A percentile compares a stretch with the other conserved stretches of the same genome.
phyloP scores from a whole-genome alignment of 805 yeast species.

The Candida broadrunensis region DNA sequence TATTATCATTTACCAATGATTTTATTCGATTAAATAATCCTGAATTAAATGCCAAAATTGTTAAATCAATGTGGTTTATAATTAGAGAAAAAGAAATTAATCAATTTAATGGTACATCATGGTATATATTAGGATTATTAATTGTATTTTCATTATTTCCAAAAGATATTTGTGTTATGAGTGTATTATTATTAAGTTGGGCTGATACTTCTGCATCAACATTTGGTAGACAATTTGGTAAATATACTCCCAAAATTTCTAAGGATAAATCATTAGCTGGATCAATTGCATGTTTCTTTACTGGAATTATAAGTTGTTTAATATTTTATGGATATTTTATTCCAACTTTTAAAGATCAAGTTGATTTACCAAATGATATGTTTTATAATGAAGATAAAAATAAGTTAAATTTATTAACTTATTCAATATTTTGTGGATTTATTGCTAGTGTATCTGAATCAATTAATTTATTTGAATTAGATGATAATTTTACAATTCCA shows the following conservation, averaged over 20 bases:
- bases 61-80: slow-evolving; percentile 68
- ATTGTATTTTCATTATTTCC: slow-evolving; percentile 68
- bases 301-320: slow-evolving; percentile 68
- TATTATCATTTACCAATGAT: slow-evolving; percentile 60
- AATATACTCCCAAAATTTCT: slow-evolving; percentile 74
- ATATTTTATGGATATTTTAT: slow-evolving; percentile 70
- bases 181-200: slow-evolving; percentile 86
- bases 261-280: slow-evolving; percentile 87
- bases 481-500: slow-evolving; percentile 94
- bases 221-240: slow-evolving; percentile 82
- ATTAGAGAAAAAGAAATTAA: slow-evolving; percentile 82
- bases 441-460: slow-evolving; percentile 88
- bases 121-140: slow-evolving; percentile 78
- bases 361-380: slow-evolving; percentile 55
- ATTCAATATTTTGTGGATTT: slow-evolving; percentile 67
- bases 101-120: slow-evolving; percentile 77
- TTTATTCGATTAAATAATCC: slow-evolving; percentile 59
- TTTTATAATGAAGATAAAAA: slow-evolving; percentile 67
- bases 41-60: slow-evolving; percentile 63
- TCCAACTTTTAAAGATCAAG: slow-evolving; percentile 50
- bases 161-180: slow-evolving; percentile 76
- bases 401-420: slow-evolving; percentile 46
- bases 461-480: slow-evolving; percentile 70
- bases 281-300: slow-evolving; percentile 74
- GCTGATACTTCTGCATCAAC: slow-evolving; percentile 97